Evolutionary conservation across 768 basidiomycete species (phyloP).

Genomic region (Pulveroboletus sp.): DNA sequence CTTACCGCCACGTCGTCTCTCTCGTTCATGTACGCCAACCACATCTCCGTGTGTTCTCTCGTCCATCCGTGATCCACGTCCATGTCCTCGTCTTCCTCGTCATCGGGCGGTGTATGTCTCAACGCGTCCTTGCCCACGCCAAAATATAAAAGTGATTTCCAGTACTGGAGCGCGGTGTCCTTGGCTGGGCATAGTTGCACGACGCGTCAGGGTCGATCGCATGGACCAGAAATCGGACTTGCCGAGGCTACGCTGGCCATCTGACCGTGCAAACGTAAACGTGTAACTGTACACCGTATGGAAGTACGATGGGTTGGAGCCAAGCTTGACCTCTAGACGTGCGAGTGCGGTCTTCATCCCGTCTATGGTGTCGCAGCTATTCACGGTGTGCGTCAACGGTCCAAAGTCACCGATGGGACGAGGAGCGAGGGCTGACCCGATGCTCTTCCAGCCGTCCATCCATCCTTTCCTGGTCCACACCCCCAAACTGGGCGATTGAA

Average conservation of each 20-base stretch:
- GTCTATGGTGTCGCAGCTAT: conserved; percentile 61
- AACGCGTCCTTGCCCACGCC: conserved; percentile 67
- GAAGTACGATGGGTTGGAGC: conserved; percentile 66
- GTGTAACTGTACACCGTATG: conserved; percentile 73
- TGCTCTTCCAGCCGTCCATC: conserved; percentile 74
- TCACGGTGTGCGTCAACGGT: neutral
- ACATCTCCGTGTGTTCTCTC: conserved; percentile 58
- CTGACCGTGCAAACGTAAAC: conserved; percentile 71
- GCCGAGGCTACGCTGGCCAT: conserved; percentile 81
- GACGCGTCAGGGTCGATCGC: neutral
- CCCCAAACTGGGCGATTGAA: conserved; percentile 70
- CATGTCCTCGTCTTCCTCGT: conserved; percentile 46
- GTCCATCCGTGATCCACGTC: conserved; percentile 52
- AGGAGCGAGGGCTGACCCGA: conserved; percentile 47
- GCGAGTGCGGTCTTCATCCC: conserved; percentile 55
- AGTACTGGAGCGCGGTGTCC: conserved; percentile 73
- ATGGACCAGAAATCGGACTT: conserved; percentile 21
- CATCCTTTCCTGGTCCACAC: conserved; percentile 68
- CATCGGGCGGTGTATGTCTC: conserved; percentile 36
- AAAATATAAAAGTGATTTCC: conserved; percentile 70
- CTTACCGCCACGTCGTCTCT: conserved; percentile 73
- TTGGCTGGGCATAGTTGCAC: conserved; percentile 36
- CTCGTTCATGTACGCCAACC: conserved; percentile 70
- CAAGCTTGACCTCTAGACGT: conserved; percentile 54
- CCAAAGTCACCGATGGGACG: conserved; percentile 1